Evolutionary conservation across 2,329 filamentous ascomycete species (phyloP).

Genomic region (Alternaria sp.): DNA sequence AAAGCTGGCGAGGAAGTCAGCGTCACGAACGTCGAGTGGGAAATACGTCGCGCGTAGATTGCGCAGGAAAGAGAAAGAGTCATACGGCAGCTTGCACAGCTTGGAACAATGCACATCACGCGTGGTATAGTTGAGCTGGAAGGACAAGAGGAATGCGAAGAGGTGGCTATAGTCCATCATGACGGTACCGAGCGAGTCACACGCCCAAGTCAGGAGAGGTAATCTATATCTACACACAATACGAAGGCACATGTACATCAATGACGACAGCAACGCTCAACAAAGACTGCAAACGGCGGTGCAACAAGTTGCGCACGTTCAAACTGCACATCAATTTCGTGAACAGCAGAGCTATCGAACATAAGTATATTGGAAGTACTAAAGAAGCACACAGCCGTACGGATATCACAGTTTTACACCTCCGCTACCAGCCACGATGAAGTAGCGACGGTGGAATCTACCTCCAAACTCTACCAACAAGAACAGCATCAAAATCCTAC

Average conservation of each 20-base stretch:
- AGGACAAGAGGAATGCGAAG: background rate
- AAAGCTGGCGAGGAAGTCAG: slow-evolving; percentile 91
- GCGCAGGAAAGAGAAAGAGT: background rate
- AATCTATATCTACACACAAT: background rate
- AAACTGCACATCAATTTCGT: background rate
- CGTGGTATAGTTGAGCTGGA: background rate
- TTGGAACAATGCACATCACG: background rate
- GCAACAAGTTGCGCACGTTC: background rate
- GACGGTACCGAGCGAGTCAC: background rate
- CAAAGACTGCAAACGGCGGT: background rate
- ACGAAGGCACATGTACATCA: background rate
- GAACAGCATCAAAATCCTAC: background rate
- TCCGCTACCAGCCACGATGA: background rate
- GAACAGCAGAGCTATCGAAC: background rate
- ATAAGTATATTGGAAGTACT: background rate
- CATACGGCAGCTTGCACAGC: background rate
- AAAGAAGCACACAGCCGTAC: background rate
- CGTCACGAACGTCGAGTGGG: slow-evolving; percentile 88
- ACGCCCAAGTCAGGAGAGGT: background rate
- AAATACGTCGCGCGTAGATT: slow-evolving; percentile 71
- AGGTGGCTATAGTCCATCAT: background rate
- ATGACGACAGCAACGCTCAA: background rate
- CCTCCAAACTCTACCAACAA: background rate
- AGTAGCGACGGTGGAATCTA: background rate
- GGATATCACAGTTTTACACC: background rate